Evolutionary conservation across 306 rosid genomes (phyloP).

Genomic region (Lathyrus aphaca): DNA sequence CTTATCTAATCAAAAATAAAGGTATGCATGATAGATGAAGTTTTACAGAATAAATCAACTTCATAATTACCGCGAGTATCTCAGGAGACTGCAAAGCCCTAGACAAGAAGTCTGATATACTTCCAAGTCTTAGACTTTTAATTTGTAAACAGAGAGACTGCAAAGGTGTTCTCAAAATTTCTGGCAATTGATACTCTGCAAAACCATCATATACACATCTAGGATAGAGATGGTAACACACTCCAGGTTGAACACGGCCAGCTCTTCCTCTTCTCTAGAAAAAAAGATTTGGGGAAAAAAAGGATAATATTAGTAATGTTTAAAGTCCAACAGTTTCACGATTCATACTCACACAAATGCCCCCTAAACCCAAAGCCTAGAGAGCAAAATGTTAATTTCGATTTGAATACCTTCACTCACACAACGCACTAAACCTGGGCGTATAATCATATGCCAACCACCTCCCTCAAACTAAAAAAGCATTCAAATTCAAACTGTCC

Average conservation of each 20-base stretch:
- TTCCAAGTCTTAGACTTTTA: slow-evolving; percentile 89
- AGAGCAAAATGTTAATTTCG: slow-evolving; percentile 9
- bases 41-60: slow-evolving; percentile 36
- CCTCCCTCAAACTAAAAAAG: background rate
- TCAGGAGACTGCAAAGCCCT: slow-evolving; percentile 97
- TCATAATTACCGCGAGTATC: slow-evolving; percentile 67
- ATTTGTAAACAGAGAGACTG: slow-evolving; percentile 98
- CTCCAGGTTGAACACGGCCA: slow-evolving; percentile 97
- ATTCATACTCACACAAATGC: background rate
- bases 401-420: slow-evolving; percentile 21
- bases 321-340: slow-evolving; percentile 29
- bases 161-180: slow-evolving; percentile 94
- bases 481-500: slow-evolving; percentile 1
- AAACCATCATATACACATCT: slow-evolving; percentile 83
- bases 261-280: slow-evolving; percentile 99
- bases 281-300: slow-evolving; percentile 23
- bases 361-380: slow-evolving; percentile 6
- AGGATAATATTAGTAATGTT: slow-evolving; percentile 19
- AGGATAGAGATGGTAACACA: slow-evolving; percentile 92
- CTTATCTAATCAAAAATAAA: slow-evolving; percentile 1
- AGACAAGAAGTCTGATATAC: slow-evolving; percentile 87
- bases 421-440: background rate
- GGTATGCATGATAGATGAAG: slow-evolving; percentile 16
- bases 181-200: slow-evolving; percentile 91
- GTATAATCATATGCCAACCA: background rate